phyloP scores from a whole-genome alignment of 768 basidiomycete genomes.

The Multifurca ochricompacta region DNA sequence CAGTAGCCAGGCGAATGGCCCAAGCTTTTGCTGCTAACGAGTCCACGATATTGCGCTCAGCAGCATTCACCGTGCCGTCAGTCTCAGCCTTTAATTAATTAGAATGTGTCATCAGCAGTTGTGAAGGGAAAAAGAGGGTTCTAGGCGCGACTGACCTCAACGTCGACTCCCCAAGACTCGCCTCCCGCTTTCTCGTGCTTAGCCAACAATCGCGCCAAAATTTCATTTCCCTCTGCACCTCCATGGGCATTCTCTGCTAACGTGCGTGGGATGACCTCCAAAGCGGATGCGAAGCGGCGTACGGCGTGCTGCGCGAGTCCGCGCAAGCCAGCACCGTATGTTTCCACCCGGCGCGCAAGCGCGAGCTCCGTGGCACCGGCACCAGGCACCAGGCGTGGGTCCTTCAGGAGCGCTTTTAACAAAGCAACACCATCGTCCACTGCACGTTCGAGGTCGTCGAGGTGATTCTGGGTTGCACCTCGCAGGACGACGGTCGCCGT shows the following conservation, averaged over 20 bases:
- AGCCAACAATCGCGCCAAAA: constrained; percentile 82
- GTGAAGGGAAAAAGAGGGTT: neutral
- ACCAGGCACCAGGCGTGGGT: constrained; percentile 83
- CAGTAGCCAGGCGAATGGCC: constrained; percentile 86
- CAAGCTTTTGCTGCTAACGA: constrained; percentile 86
- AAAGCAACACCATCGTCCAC: constrained; percentile 97
- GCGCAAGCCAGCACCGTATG: constrained; percentile 79
- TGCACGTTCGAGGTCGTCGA: constrained; percentile 95
- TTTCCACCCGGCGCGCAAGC: constrained; percentile 76
- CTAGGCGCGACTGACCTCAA: constrained; percentile 53
- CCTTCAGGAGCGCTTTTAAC: constrained; percentile 87
- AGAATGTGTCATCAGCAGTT: neutral
- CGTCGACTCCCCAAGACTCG: constrained; percentile 76
- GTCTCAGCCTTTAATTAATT: constrained; percentile 49
- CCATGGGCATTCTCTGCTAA: constrained; percentile 93
- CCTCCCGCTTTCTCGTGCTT: constrained; percentile 76
- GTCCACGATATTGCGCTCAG: constrained; percentile 66
- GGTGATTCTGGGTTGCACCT: constrained; percentile 87
- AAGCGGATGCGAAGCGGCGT: constrained; percentile 77
- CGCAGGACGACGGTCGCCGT: constrained; percentile 94
- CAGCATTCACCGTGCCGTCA: constrained; percentile 65
- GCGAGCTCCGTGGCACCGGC: constrained; percentile 94
- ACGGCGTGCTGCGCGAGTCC: constrained; percentile 93
- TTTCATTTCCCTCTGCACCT: constrained; percentile 87
- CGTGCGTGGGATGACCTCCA: constrained; percentile 89